A percentile compares a stretch with the other conserved stretches of the same genome.
Evolutionary conservation across 106 monocot species (phyloP).

Genomic region (Agapanthus africanus): DNA sequence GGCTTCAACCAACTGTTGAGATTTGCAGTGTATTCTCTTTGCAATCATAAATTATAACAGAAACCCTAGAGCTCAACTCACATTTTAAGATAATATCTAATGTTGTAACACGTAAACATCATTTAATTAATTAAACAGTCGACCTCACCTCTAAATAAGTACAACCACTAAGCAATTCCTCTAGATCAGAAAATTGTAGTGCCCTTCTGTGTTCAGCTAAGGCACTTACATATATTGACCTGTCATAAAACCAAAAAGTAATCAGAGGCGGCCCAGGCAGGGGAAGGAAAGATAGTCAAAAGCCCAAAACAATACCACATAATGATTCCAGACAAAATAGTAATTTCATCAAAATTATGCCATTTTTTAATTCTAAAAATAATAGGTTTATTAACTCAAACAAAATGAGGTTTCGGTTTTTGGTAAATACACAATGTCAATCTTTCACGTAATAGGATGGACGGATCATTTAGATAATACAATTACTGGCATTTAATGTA

Average conservation of each 20-base stretch:
- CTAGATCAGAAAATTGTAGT: slow-evolving; percentile 56
- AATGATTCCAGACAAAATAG: not conserved
- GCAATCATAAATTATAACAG: not conserved
- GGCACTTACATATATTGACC: slow-evolving; percentile 55
- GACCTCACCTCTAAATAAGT: slow-evolving; percentile 62
- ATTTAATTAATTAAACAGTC: not conserved
- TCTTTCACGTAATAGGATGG: not conserved
- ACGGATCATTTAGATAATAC: not conserved
- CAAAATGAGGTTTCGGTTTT: not conserved
- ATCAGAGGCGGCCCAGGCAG: too few relatives aligned
- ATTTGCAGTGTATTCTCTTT: not conserved
- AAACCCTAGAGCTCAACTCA: not conserved
- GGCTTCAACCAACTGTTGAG: too few relatives aligned
- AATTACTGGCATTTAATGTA: not conserved
- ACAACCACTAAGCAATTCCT: slow-evolving; percentile 70
- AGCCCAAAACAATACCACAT: not conserved
- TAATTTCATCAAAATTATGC: not conserved
- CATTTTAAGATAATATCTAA: not conserved
- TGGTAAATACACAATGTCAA: not conserved
- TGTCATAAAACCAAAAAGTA: slow-evolving; percentile 11
- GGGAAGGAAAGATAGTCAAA: not conserved
- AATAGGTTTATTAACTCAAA: not conserved
- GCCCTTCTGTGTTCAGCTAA: slow-evolving; percentile 50
- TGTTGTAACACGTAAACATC: not conserved
- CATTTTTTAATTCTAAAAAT: too few relatives aligned